Evolutionary conservation across 2,329 filamentous ascomycete species (phyloP), one percentile per base, ranked within the genome.

Genomic region (Boeremia exigua): DNA sequence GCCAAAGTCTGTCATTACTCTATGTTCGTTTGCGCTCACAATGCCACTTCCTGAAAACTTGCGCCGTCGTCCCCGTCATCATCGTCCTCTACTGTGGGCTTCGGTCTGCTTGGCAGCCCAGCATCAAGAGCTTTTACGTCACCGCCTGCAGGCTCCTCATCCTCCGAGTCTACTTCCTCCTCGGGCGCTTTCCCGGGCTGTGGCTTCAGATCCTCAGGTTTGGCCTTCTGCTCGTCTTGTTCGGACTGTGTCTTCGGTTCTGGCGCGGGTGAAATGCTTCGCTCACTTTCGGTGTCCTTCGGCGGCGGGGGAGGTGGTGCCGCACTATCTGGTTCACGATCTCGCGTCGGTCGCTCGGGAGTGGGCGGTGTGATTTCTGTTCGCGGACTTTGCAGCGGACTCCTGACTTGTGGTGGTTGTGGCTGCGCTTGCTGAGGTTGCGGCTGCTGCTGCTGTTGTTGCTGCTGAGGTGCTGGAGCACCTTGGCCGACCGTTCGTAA

Each of bases 311-410:
- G 71, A 15, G 73, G 74, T 2, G 71, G 64, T 14, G 69, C 60
- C 49, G 63, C 53, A n/a, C 61, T 60, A 11, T 68, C 65, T 37
- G 63, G 30, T 11, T 65, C 60, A 27, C 61, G 58, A 23, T 69
- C 60, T 42, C 62, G 68, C 11, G 63, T 71, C 4, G 67, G 60
- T 57, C 67, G 59, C 54, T 82, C 80, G n/a, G 80, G 80, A 4
- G 80, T 82, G 0, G 80, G 80, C 42, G 80, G 80, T 36, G 80
- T 82, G 64, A 81, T 72, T 62, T 82, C 78, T 39, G 80, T 82
- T 32, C 78, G 70, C 19, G 80, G 80, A 56, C 78, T 80, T 48
- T 73, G 69, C 29, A 78, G 56, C 14, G 70, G 74, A 56, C 64
- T 69, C 49, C 63, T 63, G 33, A 56, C 53, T 50, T 67, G 62